Evolutionary conservation across 106 monocot genomes (phyloP), one percentile per base, ranked within the genome.

Genomic region (Dendrobium catenatum): DNA sequence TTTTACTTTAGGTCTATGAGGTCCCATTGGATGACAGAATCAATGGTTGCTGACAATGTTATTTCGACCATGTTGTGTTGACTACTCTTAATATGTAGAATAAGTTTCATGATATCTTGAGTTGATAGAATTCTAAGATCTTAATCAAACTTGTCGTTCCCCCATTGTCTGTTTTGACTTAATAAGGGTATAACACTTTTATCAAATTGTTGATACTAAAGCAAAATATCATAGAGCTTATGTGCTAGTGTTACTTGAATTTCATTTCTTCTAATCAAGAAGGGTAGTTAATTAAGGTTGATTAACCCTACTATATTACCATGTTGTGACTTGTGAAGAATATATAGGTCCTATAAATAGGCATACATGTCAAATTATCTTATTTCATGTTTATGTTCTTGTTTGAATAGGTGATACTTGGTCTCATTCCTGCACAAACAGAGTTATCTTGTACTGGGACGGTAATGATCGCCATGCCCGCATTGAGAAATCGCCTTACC

Each of bases 381-480:
- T 11, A 37, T 22, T 70, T 15, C 15, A 37, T 16, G 42, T 42
- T 70, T 33, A 37, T 70, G 74, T 19, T 43, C 74, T 74, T 80
- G 15, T 81, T 0, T 81, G 79, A 67, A 37, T 88, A 99, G 98
- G 98, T 58, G 98, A 95, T 77, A 95, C 89, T 74, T 99, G 98
- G 98, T 93, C 95, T 15, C 98, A 99, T 81, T 83, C 95, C 37
- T 93, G 93, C 85, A 99, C 98, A 49, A 99, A 93, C 81, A 89
- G 98, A 18, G 24, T 99, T 3, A 93, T 99, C 78, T 40, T 99
- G 41, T 91, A 95, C 73, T 99, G 95, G 99, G 87, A 95, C 73
- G 89, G 88, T 13, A 84, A 93, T 55, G 99, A 95, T 46, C 85
- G 99, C 1, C 75, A 81, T 84, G 99, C 95, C 22, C 85, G 87